Evolutionary conservation across 192 early-diverging fungal genomes (phyloP), one percentile per base, ranked within the genome.

Genomic region (Coemansia sp.): DNA sequence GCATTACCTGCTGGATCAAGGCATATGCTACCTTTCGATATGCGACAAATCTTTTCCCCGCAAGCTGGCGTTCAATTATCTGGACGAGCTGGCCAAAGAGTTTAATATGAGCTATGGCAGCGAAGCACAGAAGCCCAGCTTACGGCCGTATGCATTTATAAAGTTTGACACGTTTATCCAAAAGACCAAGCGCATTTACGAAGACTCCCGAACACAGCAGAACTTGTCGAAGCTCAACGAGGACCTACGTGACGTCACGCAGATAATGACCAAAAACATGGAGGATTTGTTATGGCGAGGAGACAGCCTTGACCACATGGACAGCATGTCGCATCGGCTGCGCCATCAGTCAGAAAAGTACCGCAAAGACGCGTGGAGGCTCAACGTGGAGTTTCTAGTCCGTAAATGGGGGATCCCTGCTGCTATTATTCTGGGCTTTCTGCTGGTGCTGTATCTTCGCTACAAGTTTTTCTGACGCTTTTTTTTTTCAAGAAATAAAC

Each of bases 191-290:
- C 87, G 90, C 56, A 85, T 93, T 53, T 98, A 94, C 78, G 91
- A 96, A 69, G 93, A 98, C 73, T 89, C 90, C 49, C 84, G 93
- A 52, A 92, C 94, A 17, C 90, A 93, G 70, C 81, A 85, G 40
- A 96, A 98, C 66, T 57, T 98, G 64, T 81, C 89, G 53, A 94
- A 92, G 72, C 75, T 98, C 28, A 94, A 96, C 69, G 93, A 96
- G 53, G 96, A 98, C 72, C 73, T 98, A 56, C 87, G 89, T 48
- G 96, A 98, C 71, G 94, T 98, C 4, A 92, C 91, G 28, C 83
- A 93, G 58, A 98, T 98, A 49, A 96, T 98, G 96, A 98, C 90
- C 28, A 93, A 90, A 66, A 98, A 98, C 80, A 94, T 98, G 83
- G 89, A 93, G 55, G 93, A 96, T 70, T 71, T 98, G 32, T 81